Conservation (phyloP, 176 grass and related monocot genomes). For the Carex kokanica region DNA sequence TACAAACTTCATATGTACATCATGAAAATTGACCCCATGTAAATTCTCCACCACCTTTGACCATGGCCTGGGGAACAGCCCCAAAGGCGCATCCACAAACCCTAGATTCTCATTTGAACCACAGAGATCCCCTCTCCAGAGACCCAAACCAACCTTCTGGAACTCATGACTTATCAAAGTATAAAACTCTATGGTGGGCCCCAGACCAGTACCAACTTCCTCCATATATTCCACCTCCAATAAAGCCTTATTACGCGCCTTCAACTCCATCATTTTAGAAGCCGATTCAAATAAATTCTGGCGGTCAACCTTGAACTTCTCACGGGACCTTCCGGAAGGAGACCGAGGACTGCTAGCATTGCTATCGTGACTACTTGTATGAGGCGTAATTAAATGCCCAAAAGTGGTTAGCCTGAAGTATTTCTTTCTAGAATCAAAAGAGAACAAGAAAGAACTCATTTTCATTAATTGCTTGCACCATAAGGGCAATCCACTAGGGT, state of each 20-base stretch:
- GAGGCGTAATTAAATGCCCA: slow-evolving; percentile 51
- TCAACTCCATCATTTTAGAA: slow-evolving; percentile 73
- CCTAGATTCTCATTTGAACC: slow-evolving; percentile 4
- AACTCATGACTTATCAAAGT: slow-evolving; percentile 74
- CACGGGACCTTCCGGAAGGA: slow-evolving; percentile 33
- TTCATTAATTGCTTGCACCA: slow-evolving; percentile 86
- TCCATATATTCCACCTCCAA: slow-evolving; percentile 87
- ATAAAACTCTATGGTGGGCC: slow-evolving; percentile 90
- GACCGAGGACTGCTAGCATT: slow-evolving; percentile 36
- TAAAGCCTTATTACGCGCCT: slow-evolving; percentile 57
- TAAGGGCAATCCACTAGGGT: slow-evolving; percentile 59
- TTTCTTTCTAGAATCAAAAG: slow-evolving; percentile 84
- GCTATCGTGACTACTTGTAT: slow-evolving; percentile 34
- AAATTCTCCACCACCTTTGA: slow-evolving; percentile 27
- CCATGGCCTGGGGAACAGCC: slow-evolving; percentile 76
- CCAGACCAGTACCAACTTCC: slow-evolving; percentile 85
- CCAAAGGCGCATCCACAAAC: slow-evolving; percentile 50
- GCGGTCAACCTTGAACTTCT: slow-evolving; percentile 86
- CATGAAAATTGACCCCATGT: slow-evolving; percentile 46
- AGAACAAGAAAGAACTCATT: slow-evolving; percentile 94
- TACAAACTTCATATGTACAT: slow-evolving; percentile 56
- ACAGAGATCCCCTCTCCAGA: slow-evolving; percentile 62
- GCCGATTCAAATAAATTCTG: slow-evolving; percentile 68
- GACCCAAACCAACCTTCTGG: slow-evolving; percentile 47
- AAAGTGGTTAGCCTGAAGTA: slow-evolving; percentile 81